A percentile compares a stretch with the other conserved stretches of the same genome.
Conservation (phyloP, 495 filamentous ascomycete species). For the Talaromyces liani region DNA sequence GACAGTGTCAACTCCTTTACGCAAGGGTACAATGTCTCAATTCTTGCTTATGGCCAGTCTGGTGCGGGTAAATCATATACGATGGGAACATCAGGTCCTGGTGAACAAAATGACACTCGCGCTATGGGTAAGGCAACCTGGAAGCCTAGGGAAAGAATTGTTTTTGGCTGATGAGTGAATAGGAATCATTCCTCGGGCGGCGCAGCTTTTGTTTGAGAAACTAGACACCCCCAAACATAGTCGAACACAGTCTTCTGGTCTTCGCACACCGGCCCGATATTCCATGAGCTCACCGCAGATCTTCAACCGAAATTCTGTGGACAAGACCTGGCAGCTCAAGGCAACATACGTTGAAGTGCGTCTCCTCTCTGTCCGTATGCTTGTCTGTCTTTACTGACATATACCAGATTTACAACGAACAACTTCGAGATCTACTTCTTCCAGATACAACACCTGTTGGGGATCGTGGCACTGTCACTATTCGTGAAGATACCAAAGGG, state of each 20-base stretch:
- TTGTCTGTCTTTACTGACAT: constrained; percentile 7
- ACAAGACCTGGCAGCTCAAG: constrained; percentile 88
- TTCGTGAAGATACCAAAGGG: constrained; percentile 91
- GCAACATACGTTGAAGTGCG: constrained; percentile 90
- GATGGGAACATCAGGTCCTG: constrained; percentile 92
- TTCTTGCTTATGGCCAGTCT: constrained; percentile 98
- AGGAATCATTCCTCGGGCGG: constrained; percentile 94
- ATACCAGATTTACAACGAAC: constrained; percentile 87
- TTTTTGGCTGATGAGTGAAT: constrained; percentile 6
- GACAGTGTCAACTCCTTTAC: constrained; percentile 89
- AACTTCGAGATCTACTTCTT: constrained; percentile 81
- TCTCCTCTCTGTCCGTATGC: background rate
- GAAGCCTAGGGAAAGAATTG: background rate
- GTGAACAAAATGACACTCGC: constrained; percentile 65
- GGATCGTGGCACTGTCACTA: constrained; percentile 71
- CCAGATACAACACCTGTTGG: constrained; percentile 59
- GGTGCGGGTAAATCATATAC: constrained; percentile 99
- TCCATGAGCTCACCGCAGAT: constrained; percentile 54
- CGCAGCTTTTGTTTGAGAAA: constrained; percentile 78
- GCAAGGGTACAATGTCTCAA: constrained; percentile 97
- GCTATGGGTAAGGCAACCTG: constrained; percentile 59
- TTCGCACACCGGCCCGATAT: constrained; percentile 76
- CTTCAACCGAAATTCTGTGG: constrained; percentile 41
- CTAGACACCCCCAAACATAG: constrained; percentile 50
- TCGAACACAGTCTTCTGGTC: constrained; percentile 57